Conservation (phyloP, 106 monocot species). For the Dendrobium chrysotoxum region DNA sequence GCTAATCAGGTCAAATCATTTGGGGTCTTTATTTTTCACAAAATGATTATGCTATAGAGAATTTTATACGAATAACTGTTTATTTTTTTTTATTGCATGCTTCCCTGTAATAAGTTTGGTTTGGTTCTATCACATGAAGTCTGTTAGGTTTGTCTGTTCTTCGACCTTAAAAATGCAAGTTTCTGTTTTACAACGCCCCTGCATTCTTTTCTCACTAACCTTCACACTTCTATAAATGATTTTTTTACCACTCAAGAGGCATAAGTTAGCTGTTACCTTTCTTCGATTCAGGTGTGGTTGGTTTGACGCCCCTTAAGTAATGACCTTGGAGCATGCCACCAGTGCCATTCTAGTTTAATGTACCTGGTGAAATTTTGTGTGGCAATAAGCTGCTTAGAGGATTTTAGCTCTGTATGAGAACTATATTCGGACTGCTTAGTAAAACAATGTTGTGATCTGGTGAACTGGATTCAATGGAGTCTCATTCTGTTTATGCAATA, state of each 20-base stretch:
- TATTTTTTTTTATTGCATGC: too few species aligned
- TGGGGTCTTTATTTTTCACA: too few species aligned
- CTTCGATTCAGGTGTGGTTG: conserved; percentile 11
- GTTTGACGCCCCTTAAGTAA: neutral
- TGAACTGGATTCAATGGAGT: neutral
- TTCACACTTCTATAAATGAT: too few species aligned
- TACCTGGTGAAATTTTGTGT: neutral
- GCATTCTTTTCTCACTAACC: too few species aligned
- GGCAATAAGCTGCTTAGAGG: neutral
- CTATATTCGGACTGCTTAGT: neutral
- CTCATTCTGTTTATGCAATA: neutral
- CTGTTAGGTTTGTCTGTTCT: neutral
- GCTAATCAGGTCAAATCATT: too few species aligned
- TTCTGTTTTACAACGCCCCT: too few species aligned
- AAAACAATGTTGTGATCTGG: neutral
- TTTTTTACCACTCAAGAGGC: too few species aligned
- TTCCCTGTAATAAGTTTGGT: too few species aligned
- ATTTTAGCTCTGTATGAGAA: neutral
- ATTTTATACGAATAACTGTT: too few species aligned
- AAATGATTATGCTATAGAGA: too few species aligned
- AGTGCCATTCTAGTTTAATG: neutral
- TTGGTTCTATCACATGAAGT: too few species aligned
- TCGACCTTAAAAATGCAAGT: neutral
- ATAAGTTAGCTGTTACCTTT: neutral
- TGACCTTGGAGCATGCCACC: neutral